Evolutionary conservation across 129 eudicot genomes (phyloP), one percentile per base, ranked within the genome.

Genomic region (Mikania micrantha): DNA sequence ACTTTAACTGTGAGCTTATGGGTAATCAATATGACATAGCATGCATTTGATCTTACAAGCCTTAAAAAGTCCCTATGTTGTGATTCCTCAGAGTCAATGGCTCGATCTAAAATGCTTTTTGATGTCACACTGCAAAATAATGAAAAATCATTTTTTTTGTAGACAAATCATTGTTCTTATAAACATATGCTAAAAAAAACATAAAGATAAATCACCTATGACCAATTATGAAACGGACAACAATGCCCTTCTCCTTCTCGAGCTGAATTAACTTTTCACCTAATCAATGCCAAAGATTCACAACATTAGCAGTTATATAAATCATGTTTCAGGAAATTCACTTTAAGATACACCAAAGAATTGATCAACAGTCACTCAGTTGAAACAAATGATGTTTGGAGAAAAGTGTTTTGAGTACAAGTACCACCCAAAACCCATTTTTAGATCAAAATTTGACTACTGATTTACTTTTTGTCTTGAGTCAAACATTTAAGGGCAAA

Each of bases 161-260:
- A 12, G n/a, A 20, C 39, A 47, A 39, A 16, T 9, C 61, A 49
- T 67, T 13, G 27, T 28, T 66, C 16, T 45, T 65, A n/a, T 17
- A 7, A n/a, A 59, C 31, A 35, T 25, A 61, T 4, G 5, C 27
- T 25, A 34, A 47, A 39, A 36, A 49, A 66, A 64, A 29, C 20
- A 12, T 3, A 57, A 57, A 25, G 49, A 2, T n/a, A 13, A 64
- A 44, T 58, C 63, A 85, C 91, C 91, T 85, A 83, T 88, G 88
- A 66, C 96, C 90, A 44, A 88, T 84, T 74, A 87, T 79, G 78
- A 87, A 87, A 27, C 87, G 85, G 38, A 87, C 84, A 17, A 87
- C 79, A 56, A 87, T 84, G 16, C 90, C 90, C 78, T 87, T 85
- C 67, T 85, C 87, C 71, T 77, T 59, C 77, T 85, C 85, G 7